Conservation (phyloP, 2,329 filamentous ascomycete species). For the Xylaria multiplex region DNA sequence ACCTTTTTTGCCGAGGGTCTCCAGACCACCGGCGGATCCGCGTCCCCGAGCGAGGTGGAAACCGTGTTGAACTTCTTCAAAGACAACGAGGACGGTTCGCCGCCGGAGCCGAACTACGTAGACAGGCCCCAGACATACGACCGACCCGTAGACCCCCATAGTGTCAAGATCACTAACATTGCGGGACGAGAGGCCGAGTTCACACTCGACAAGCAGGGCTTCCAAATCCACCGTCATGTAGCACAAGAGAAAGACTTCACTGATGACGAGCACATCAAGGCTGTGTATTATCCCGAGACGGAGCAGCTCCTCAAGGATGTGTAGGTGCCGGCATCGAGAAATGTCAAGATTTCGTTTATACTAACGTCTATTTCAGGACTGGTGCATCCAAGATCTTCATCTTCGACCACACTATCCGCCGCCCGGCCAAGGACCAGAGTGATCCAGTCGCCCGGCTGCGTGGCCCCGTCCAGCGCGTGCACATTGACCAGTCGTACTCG, state of each 20-base stretch:
- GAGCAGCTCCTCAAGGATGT: slow-evolving; percentile 71
- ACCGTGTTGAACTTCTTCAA: slow-evolving; percentile 54
- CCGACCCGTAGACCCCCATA: slow-evolving; percentile 44
- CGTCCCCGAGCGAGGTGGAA: slow-evolving; percentile 46
- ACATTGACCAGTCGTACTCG: slow-evolving; percentile 67
- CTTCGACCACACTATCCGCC: slow-evolving; percentile 70
- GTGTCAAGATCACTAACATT: slow-evolving; percentile 52
- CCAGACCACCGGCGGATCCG: slow-evolving; percentile 25
- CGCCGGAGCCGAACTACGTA: slow-evolving; percentile 51
- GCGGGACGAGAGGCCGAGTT: slow-evolving; percentile 51
- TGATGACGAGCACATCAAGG: slow-evolving; percentile 70
- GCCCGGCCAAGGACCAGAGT: slow-evolving; percentile 47
- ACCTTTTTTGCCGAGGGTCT: slow-evolving; percentile 33
- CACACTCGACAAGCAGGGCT: slow-evolving; percentile 53
- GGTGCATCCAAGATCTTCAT: slow-evolving; percentile 66
- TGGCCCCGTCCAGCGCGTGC: slow-evolving; percentile 61
- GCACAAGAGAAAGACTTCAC: slow-evolving; percentile 52
- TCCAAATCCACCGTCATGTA: slow-evolving; percentile 49
- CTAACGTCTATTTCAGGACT: slow-evolving; percentile 55
- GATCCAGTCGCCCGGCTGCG: slow-evolving; percentile 43
- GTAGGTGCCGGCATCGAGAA: slow-evolving; percentile 49
- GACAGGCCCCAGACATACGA: slow-evolving; percentile 51
- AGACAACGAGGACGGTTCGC: slow-evolving; percentile 55
- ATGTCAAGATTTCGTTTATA: not conserved
- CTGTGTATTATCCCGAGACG: slow-evolving; percentile 77